Evolutionary conservation across 495 filamentous ascomycete genomes (phyloP).

Genomic region (Pyrenopolyporus hunteri): DNA sequence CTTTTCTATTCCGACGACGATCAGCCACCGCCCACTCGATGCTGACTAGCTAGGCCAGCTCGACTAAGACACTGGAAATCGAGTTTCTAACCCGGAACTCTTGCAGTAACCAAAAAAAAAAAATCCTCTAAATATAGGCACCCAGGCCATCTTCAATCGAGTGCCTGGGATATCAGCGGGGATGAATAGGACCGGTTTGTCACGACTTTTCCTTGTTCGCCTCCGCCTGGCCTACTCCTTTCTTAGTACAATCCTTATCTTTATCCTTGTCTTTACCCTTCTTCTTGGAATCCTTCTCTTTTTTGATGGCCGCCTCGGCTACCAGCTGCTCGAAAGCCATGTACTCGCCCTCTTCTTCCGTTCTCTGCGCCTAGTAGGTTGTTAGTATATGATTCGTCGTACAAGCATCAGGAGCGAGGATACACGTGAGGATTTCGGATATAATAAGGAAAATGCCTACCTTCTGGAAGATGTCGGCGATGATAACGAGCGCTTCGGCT

Average conservation of each 20-base stretch:
- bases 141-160: neutral
- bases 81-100: neutral
- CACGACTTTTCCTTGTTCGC: slow-evolving; percentile 22
- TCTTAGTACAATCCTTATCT: slow-evolving; percentile 40
- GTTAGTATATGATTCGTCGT: slow-evolving; percentile 33
- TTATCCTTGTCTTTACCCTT: slow-evolving; percentile 69
- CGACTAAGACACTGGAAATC: neutral
- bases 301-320: slow-evolving; percentile 93
- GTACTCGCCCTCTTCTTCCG: slow-evolving; percentile 97
- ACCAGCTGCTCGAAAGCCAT: slow-evolving; percentile 99
- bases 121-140: neutral
- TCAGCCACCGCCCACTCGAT: no score
- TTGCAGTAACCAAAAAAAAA: neutral
- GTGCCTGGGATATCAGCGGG: neutral
- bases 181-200: neutral
- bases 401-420: neutral
- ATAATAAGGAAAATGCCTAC: slow-evolving; percentile 54
- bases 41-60: neutral
- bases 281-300: slow-evolving; percentile 78
- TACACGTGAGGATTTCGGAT: neutral
- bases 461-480: slow-evolving; percentile 86
- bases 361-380: slow-evolving; percentile 73
- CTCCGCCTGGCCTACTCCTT: slow-evolving; percentile 22
- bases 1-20: no score
- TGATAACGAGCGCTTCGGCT: slow-evolving; percentile 84